Evolutionary conservation across 805 yeast genomes (phyloP).

Genomic region (Aciculoconidium aculeatum): DNA sequence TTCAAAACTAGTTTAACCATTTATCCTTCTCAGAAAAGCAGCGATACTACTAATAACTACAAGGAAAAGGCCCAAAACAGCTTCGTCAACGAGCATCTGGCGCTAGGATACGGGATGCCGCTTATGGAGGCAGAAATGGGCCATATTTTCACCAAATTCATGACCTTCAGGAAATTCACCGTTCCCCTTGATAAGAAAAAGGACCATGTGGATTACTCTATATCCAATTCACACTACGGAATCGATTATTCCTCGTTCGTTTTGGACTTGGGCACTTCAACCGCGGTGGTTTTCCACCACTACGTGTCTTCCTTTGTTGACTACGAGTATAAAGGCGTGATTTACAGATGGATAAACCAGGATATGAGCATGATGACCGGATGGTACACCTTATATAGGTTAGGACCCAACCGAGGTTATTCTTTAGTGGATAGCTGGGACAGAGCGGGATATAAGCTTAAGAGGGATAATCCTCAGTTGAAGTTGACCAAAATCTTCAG

Average conservation of each 20-base stretch:
- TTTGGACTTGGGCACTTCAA: constrained; percentile 1
- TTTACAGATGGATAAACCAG: constrained; percentile 8
- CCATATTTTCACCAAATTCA: constrained; percentile 3
- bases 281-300: constrained; percentile 6
- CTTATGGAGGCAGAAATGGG: constrained; percentile 1
- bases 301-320: constrained; percentile 7
- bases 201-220: constrained; percentile 3
- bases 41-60: no score
- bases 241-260: constrained; percentile 2
- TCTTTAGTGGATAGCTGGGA: constrained; percentile 7
- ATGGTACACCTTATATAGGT: constrained; percentile 1
- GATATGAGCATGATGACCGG: constrained; percentile 1
- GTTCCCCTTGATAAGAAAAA: constrained; percentile 4
- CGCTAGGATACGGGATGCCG: constrained; percentile 6
- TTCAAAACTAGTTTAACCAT: no score
- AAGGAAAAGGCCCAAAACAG: no score
- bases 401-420: constrained; percentile 1
- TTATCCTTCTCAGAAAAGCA: no score
- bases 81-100: no score
- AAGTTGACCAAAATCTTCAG: not conserved
- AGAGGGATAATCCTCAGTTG: constrained; percentile 1
- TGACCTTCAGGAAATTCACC: constrained; percentile 1
- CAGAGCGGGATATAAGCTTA: constrained; percentile 3
- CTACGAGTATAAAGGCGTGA: constrained; percentile 6
- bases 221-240: constrained; percentile 1